Conservation (phyloP, 495 filamentous ascomycete genomes). For the Hyaloscypha finlandica region DNA sequence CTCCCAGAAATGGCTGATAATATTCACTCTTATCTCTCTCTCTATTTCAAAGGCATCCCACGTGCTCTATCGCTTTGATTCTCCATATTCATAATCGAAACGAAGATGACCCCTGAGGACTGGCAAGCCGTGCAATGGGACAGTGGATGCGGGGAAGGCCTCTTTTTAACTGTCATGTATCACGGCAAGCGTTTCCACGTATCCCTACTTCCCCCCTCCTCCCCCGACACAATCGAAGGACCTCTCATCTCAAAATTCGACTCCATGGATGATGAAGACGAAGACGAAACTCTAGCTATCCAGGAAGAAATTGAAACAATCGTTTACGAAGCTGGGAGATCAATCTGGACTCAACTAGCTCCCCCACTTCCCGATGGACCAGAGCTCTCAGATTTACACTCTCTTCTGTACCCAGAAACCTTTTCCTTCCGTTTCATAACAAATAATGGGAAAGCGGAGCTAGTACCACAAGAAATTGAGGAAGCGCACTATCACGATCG, state of each 20-base stretch:
- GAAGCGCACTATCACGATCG: slow-evolving; percentile 7
- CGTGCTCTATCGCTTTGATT: slow-evolving; percentile 7
- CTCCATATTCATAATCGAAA: slow-evolving; percentile 15
- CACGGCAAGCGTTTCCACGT: slow-evolving; percentile 25
- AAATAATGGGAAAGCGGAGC: slow-evolving; percentile 17
- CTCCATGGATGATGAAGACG: slow-evolving; percentile 13
- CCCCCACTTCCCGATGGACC: slow-evolving; percentile 14
- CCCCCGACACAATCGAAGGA: slow-evolving; percentile 23
- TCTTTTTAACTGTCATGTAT: slow-evolving; percentile 25
- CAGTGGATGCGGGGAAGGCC: slow-evolving; percentile 20
- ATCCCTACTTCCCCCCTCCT: slow-evolving; percentile 18
- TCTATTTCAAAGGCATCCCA: slow-evolving; percentile 13
- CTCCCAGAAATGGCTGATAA: no score
- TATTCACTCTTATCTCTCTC: no score
- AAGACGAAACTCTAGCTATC: neutral
- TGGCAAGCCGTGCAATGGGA: slow-evolving; percentile 23
- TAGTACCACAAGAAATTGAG: slow-evolving; percentile 17
- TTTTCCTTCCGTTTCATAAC: slow-evolving; percentile 27
- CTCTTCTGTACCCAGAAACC: slow-evolving; percentile 22
- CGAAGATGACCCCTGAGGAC: slow-evolving; percentile 10
- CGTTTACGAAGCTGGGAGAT: slow-evolving; percentile 24
- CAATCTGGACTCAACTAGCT: slow-evolving; percentile 25
- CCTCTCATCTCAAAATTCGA: slow-evolving; percentile 25
- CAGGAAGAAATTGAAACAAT: slow-evolving; percentile 25
- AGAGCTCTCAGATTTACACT: slow-evolving; percentile 5